phyloP scores from a whole-genome alignment of 2,329 filamentous ascomycete species.

The Aurifilum marmelostoma region DNA sequence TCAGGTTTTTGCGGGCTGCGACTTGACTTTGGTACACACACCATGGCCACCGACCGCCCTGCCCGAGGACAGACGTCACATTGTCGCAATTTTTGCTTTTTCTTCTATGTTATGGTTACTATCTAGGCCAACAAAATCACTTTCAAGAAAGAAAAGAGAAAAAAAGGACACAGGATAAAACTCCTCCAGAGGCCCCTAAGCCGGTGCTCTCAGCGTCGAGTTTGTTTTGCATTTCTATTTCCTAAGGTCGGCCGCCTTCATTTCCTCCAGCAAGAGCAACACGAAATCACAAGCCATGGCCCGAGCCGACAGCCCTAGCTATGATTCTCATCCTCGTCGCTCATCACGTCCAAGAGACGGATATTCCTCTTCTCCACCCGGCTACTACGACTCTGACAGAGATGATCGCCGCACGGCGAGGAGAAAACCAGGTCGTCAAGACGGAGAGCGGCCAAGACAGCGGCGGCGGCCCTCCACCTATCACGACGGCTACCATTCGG shows the following conservation, averaged over 20 bases:
- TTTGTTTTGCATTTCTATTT: not conserved
- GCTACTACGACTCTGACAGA: slow-evolving; percentile 1
- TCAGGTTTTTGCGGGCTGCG: not conserved
- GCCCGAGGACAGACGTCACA: not conserved
- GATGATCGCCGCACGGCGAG: not conserved
- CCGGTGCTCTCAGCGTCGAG: not conserved
- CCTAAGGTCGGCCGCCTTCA: too few species aligned
- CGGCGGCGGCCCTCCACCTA: slow-evolving; percentile 15
- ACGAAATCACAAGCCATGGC: slow-evolving; percentile 1
- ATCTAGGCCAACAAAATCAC: too few species aligned
- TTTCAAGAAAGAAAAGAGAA: too few species aligned
- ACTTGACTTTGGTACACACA: not conserved
- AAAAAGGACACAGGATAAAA: not conserved
- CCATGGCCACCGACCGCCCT: not conserved
- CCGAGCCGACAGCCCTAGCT: slow-evolving; percentile 1
- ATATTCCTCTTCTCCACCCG: slow-evolving; percentile 16
- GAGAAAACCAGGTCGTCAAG: not conserved
- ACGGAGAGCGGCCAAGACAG: not conserved
- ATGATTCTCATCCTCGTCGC: not conserved
- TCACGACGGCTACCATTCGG: slow-evolving; percentile 21
- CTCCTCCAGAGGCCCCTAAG: not conserved
- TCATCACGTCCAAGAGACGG: slow-evolving; percentile 11
- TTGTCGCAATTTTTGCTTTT: not conserved
- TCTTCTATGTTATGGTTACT: not conserved
- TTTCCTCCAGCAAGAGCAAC: not conserved